Conservation (phyloP, 192 early-diverging fungal species). For the Backusella mclennaniae region DNA sequence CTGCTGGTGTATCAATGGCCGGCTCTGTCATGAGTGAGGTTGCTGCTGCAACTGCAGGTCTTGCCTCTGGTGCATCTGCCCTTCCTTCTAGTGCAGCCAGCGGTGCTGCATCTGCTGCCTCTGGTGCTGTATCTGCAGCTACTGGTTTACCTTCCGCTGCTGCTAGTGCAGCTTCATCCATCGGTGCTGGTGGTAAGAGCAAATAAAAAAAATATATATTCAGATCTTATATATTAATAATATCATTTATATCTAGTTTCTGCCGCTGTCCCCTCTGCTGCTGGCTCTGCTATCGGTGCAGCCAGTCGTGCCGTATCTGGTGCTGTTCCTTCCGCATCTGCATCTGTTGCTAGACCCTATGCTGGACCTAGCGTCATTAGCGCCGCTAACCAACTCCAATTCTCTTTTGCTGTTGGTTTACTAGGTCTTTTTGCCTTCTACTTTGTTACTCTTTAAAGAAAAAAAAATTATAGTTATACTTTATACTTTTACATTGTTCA, state of each 20-base stretch:
- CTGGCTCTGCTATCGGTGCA: not conserved
- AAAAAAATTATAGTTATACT: not conserved
- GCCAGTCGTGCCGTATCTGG: not conserved
- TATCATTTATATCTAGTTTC: not conserved
- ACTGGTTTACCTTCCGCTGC: not conserved
- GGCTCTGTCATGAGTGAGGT: not conserved
- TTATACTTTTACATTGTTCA: not conserved
- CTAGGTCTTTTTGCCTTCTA: not conserved
- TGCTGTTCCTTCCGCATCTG: not conserved
- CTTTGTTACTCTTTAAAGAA: not conserved
- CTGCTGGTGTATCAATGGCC: not conserved
- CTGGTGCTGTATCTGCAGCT: not conserved
- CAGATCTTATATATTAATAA: too few relatives aligned
- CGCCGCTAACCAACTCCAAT: not conserved
- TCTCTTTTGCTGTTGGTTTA: not conserved
- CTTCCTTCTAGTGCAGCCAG: not conserved
- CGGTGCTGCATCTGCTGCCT: not conserved
- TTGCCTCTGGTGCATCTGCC: not conserved
- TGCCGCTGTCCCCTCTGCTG: not conserved
- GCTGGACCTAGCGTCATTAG: slow-evolving; percentile 9
- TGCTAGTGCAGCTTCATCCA: slow-evolving; percentile 4
- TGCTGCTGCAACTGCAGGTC: not conserved
- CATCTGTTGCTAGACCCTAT: slow-evolving; percentile 10
- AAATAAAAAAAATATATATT: not conserved
- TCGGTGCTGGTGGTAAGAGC: not conserved